phyloP scores from a whole-genome alignment of 192 early-diverging fungal genomes.

The Haplosporangium gracile region DNA sequence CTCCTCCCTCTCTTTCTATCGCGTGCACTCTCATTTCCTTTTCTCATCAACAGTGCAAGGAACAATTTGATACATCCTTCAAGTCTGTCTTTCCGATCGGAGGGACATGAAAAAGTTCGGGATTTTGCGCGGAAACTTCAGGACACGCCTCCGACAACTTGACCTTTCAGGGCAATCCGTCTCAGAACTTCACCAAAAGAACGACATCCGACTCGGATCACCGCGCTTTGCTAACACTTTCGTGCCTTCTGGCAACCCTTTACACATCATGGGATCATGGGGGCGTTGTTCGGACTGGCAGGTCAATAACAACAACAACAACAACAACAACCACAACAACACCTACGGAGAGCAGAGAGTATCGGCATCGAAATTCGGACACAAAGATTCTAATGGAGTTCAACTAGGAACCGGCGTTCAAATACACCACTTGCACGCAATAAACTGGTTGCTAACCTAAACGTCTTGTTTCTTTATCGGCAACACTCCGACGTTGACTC shows the following conservation, averaged over 20 bases:
- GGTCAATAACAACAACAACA: too few relatives aligned
- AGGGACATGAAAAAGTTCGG: neutral
- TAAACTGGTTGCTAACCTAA: neutral
- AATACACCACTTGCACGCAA: neutral
- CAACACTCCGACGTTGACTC: neutral
- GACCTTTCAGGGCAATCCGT: slow-evolving; percentile 6
- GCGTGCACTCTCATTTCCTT: neutral
- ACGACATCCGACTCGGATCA: slow-evolving; percentile 1
- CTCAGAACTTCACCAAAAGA: neutral
- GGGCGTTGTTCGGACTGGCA: neutral
- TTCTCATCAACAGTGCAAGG: neutral
- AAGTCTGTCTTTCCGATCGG: neutral
- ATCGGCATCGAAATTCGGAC: neutral
- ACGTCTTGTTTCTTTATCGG: neutral
- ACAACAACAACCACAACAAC: neutral
- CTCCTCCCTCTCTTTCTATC: neutral
- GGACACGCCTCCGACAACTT: slow-evolving; percentile 3
- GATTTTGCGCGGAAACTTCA: slow-evolving; percentile 9
- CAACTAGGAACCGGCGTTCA: neutral
- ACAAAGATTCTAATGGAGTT: neutral
- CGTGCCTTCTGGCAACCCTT: neutral
- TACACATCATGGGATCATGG: neutral
- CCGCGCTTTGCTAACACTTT: neutral
- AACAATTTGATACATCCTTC: neutral
- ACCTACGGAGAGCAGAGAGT: neutral